Evolutionary conservation across 2,329 filamentous ascomycete genomes (phyloP), one percentile per base, ranked within the genome.

Genomic region (Aspergillus sp.): DNA sequence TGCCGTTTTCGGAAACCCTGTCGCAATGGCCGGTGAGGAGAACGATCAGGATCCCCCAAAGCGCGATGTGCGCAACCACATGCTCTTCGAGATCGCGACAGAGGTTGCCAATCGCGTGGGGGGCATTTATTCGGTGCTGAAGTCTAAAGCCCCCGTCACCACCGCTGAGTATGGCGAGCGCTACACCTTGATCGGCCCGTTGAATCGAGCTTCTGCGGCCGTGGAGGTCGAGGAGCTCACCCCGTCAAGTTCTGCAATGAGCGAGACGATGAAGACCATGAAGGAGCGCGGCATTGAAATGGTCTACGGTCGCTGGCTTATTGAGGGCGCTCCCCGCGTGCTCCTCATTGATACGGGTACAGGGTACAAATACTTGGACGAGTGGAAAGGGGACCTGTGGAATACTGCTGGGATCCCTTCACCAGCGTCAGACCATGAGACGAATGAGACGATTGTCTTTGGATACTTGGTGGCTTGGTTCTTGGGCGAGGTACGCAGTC

Each of bases 401-500:
- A 91, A 93, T 66, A 86, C 87, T 9, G 90, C 93, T 24, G 90
- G 91, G 64, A 98, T 99, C 68, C 95, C 95, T n/a, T 91, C 92
- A 14, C 95, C 95, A 11, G 88, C 90, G 7, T 87, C 87, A 62
- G 95, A 99, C 70, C 88, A 93, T 52, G 95, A 99, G 81, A 97
- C 95, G 55, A 98, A 97, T 72, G 95, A 98, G 77, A 90, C 95
- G 41, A 95, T 98, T 72, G 91, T 98, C 43, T 98, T 98, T 79
- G 95, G 95, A 52, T 99, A 99, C 73, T 79, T 99, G 58, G 91
- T 98, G 45, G 93, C 95, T 33, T 99, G 95, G 95, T 98, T 98
- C 77, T 80, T 99, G 63, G 95, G 95, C 79, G 95, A 98, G 86
- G 93, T 96, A 80, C 70, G 83, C 72, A 35, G 37, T 51, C 15